Base-by-base conservation (phyloP, 208 protist genomes). In the Leishmania martiniquensis region DNA sequence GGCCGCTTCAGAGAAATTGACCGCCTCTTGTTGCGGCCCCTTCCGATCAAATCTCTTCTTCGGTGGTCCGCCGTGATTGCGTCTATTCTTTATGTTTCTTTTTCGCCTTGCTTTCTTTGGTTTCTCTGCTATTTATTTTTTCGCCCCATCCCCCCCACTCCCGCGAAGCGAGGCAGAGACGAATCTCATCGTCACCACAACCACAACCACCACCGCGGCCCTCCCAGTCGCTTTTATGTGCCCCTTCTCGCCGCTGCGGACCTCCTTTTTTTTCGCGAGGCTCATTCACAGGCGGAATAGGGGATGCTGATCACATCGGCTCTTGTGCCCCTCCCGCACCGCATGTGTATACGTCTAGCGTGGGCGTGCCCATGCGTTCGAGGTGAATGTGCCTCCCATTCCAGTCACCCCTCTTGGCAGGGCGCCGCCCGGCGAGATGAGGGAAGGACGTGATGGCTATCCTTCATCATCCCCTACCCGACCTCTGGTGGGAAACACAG, bases 241-340 rank as follows among this genome's bases (percentile, higher is more conserved):
- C 29, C 29, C 37, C 57, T 63, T 29, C 25, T n/a, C 10, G 10
- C 57, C 13, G 32, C 57, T 63, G 22, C 29, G 2, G 57, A 29
- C 32, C 32, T 39, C 32, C 10, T 68, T 45, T 45, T 22, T 67
- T n/a, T 22, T 29, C 22, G 6, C 13, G 20, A 42, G 37, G 32
- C 39, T 25, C 37, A 0, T 1, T 29, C 15, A 37, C 22, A 13
- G 57, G 2, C 37, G 13, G 7, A 63, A 52, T 15, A 0, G 12
- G 62, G 39, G 62, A n/a, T 67, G 62, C 34, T n/a, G 62, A 67
- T 39, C 15, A 37, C 62, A 63, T 63, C 57, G 25, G 13, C 57
- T 13, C 57, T 63, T 29, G 57, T 9, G 9, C n/a, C 32, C 57
- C 57, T 63, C 29, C 29, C 57, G 4, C 57, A 63, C 29, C 7